phyloP scores from a whole-genome alignment of 345 rosid genomes.

The Eucalyptus rudis region DNA sequence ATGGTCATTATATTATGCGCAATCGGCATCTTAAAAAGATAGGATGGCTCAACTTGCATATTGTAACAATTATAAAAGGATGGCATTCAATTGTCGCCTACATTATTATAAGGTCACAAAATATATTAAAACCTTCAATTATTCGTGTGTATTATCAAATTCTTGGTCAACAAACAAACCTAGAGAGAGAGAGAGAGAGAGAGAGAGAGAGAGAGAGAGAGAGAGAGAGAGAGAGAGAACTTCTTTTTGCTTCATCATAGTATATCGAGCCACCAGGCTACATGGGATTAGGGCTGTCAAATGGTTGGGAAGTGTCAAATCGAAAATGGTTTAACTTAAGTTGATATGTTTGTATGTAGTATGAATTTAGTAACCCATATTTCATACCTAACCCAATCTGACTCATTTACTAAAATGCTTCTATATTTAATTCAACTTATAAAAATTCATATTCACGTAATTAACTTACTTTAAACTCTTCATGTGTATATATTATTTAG shows the following conservation, averaged over 20 bases:
- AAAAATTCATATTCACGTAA: background rate
- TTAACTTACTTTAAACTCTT: background rate
- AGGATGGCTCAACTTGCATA: background rate
- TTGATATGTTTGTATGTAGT: background rate
- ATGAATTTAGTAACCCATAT: background rate
- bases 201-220: no score
- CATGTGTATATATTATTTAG: background rate
- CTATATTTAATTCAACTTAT: no score
- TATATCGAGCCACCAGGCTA: background rate
- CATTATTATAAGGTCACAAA: background rate
- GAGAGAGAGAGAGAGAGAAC: no score
- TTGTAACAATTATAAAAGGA: background rate
- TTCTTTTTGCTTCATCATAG: no score
- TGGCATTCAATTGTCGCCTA: background rate
- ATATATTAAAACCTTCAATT: background rate
- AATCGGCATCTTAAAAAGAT: background rate
- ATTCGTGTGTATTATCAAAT: background rate
- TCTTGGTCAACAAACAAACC: no score
- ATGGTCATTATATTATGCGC: background rate
- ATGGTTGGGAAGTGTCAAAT: background rate
- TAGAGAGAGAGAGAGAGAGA: no score
- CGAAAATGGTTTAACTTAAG: rapidly evolving
- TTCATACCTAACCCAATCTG: no score
- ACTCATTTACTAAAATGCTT: no score
- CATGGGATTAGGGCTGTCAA: no score